Evolutionary conservation across 768 basidiomycete genomes (phyloP).

Genomic region (Pisolithus albus): DNA sequence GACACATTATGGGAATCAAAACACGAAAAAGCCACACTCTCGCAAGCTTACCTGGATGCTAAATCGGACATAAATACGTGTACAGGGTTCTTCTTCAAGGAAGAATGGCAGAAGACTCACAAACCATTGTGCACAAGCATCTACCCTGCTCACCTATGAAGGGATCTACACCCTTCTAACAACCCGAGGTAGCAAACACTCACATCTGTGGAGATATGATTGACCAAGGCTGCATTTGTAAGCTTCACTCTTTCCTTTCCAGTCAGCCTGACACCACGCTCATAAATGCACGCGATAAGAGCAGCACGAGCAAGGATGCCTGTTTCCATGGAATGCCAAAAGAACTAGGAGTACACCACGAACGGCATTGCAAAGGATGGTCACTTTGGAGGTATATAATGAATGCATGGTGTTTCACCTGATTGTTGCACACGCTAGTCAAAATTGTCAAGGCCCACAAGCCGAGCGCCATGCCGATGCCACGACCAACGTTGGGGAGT

Average conservation of each 20-base stretch:
- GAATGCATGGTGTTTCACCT: conserved; percentile 29
- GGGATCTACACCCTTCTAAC: background rate
- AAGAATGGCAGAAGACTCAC: conserved; percentile 32
- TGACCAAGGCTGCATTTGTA: conserved; percentile 54
- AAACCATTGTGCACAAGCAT: conserved; percentile 67
- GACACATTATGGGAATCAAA: background rate
- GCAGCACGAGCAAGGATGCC: conserved; percentile 62
- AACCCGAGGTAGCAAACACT: conserved; percentile 13
- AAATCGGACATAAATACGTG: background rate
- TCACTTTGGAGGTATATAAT: background rate
- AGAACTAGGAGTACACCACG: conserved; percentile 39
- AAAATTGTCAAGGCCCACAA: conserved; percentile 43
- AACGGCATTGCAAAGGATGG: background rate
- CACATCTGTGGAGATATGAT: conserved; percentile 63
- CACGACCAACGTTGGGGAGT: conserved; percentile 41
- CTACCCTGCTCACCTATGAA: conserved; percentile 45
- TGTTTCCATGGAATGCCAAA: conserved; percentile 62
- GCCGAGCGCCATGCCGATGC: conserved; percentile 54
- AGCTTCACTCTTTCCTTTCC: conserved; percentile 58
- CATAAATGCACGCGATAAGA: conserved; percentile 65
- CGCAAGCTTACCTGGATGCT: conserved; percentile 36
- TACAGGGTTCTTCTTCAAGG: background rate
- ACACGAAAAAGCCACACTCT: background rate
- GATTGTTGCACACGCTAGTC: conserved; percentile 55
- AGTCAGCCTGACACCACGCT: conserved; percentile 57